Evolutionary conservation across 1,284 basidiomycete species (phyloP).

Genomic region (Microbotryum lychnidis-dioicae): DNA sequence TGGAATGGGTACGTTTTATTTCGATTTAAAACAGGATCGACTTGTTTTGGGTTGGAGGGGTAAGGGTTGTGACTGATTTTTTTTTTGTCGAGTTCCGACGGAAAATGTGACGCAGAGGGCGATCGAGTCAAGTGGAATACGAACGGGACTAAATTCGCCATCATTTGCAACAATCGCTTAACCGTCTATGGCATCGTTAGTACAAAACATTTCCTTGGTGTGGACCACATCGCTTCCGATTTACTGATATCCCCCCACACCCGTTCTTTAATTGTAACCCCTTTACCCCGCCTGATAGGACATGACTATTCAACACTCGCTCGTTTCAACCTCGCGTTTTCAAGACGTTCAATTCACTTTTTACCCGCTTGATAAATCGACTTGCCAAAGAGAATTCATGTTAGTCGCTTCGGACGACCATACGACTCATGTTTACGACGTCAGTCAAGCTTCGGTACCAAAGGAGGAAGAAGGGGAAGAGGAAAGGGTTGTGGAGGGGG

Average conservation of each 20-base stretch:
- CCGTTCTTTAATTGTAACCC: too few species aligned
- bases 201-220: too few species aligned
- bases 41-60: too few species aligned
- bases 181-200: conserved; percentile 68
- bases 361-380: conserved; percentile 41
- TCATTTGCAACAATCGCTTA: conserved; percentile 59
- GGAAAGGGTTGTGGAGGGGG: conserved; percentile 14
- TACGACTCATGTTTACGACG: conserved; percentile 56
- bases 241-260: too few species aligned
- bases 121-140: conserved; percentile 77
- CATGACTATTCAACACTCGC: conserved; percentile 60
- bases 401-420: conserved; percentile 80
- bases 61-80: too few species aligned
- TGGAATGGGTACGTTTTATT: conserved; percentile 57
- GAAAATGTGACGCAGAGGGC: conserved; percentile 52
- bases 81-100: too few species aligned
- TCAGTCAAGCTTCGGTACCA: conserved; percentile 40
- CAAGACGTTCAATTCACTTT: conserved; percentile 68
- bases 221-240: too few species aligned
- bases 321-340: conserved; percentile 66
- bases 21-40: too few species aligned
- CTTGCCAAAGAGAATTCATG: conserved; percentile 52
- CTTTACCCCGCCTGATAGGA: conserved; percentile 40
- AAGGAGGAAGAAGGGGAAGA: conserved; percentile 18
- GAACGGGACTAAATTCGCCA: conserved; percentile 64